Evolutionary conservation across 176 grass and related monocot species (phyloP).

Genomic region (Areca catechu): DNA sequence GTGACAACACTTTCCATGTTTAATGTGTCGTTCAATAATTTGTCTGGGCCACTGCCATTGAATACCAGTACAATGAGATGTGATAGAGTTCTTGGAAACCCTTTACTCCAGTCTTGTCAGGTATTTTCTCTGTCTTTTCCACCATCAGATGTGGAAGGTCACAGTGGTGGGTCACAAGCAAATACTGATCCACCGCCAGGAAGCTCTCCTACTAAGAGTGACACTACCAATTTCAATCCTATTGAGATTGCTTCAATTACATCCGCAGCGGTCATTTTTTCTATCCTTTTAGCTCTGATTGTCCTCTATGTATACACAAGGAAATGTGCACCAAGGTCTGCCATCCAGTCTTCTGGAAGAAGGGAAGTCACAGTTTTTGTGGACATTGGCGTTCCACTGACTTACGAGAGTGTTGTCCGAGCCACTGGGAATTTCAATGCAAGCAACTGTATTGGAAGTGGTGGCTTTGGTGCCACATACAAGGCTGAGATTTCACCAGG

Average conservation of each 20-base stretch:
- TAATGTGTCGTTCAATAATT: slow-evolving; percentile 80
- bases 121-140: slow-evolving; percentile 26
- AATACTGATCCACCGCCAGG: slow-evolving; percentile 26
- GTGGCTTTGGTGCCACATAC: slow-evolving; percentile 92
- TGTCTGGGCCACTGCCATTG: slow-evolving; percentile 46
- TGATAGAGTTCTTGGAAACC: slow-evolving; percentile 41
- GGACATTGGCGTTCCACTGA: slow-evolving; percentile 71
- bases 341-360: slow-evolving; percentile 41
- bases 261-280: slow-evolving; percentile 84
- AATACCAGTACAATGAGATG: slow-evolving; percentile 37
- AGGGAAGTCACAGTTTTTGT: slow-evolving; percentile 73
- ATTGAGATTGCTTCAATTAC: slow-evolving; percentile 95
- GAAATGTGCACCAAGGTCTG: slow-evolving; percentile 51
- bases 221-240: slow-evolving; percentile 49
- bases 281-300: slow-evolving; percentile 73
- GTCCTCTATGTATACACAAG: slow-evolving; percentile 78
- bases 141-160: slow-evolving; percentile 13
- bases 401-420: slow-evolving; percentile 74
- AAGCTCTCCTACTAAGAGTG: slow-evolving; percentile 14
- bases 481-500: slow-evolving; percentile 92
- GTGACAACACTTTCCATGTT: slow-evolving; percentile 41
- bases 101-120: slow-evolving; percentile 41
- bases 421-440: slow-evolving; percentile 75
- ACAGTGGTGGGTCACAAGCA: slow-evolving; percentile 5
- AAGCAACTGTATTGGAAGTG: slow-evolving; percentile 91